Base-by-base conservation (phyloP, 306 rosid genomes). In the Pyrus bretschneideri region DNA sequence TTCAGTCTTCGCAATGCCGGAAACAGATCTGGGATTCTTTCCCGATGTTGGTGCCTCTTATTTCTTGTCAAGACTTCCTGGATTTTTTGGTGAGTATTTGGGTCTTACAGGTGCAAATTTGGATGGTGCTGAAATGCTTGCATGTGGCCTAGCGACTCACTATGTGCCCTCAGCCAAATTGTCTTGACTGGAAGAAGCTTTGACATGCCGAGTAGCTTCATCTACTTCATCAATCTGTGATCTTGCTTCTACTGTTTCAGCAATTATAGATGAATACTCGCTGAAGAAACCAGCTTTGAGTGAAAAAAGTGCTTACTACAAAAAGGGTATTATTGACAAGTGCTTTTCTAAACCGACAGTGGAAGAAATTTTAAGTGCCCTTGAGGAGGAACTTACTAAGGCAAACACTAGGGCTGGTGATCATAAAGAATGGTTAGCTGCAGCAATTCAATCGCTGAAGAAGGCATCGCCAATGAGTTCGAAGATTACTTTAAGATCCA, bases 71-170 rank as follows among this genome's bases (percentile, higher is more conserved):
- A 89, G 94, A 79, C 86, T 91, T 42, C 81, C 85, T 33, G 94
- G 94, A 70, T 88, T 80, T 80, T 85, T 87, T 68, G 97, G 97
- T 38, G 97, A 91, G 78, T 86, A 91, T 81, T 87, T 82, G 71
- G 91, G 93, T 76, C 93, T 91, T 70, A 85, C 89, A 0, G 93
- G 95, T 71, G 85, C 93, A 52, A 83, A 91, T 77, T 79, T 89
- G 86, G 85, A 89, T 82, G 95, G 86, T 79, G 90, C 95, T 73
- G 95, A 91, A 88, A 83, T 91, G 97, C 90, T 89, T 83, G 90
- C 88, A 4, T 91, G 90, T 77, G 97, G 97, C 63, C 93, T 91
- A 83, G 97, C 90, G 67, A 89, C 95, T 68, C 97, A 89, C 85
- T 88, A 85, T 85, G 93, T 91, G 45, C 77, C 83, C 71, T 86